Base-by-base conservation (phyloP, 192 early-diverging fungal genomes). In the Dissophora globulifera region DNA sequence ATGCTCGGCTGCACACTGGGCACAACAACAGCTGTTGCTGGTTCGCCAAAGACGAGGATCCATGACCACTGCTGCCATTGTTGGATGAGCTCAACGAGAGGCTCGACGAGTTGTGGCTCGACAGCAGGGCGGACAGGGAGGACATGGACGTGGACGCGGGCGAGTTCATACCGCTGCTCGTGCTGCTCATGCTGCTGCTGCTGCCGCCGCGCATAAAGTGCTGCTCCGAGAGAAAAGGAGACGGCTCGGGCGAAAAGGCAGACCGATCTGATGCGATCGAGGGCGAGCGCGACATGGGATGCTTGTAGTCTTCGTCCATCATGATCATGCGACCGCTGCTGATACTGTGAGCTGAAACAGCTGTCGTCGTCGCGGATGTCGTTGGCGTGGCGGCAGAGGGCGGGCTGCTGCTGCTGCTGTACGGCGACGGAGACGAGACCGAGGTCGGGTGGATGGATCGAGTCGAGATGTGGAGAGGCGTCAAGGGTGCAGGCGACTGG, bases 1-100 rank as follows among this genome's bases (percentile, higher is more conserved):
- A 76, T 46, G 63, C 64, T 2, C 63, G 63, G 35, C 63, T 60
- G 58, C 72, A 76, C 9, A 76, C 63, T 33, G 72, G 72, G 27
- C 72, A 71, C 15, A 65, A 27, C 49, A 75, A 20, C 43, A 75
- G 9, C 50, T 75, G 56, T 4, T n/a, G n/a, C n/a, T 50, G 20
- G 29, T 45, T 46, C n/a, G 26, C n/a, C 1, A 51, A 51, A 3
- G 31, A 42, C 22, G 52, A 47, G 33, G n/a, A n/a, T n/a, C n/a
- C n/a, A n/a, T n/a, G n/a, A n/a, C n/a, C n/a, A n/a, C n/a, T n/a
- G n/a, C n/a, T n/a, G n/a, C n/a, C n/a, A n/a, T n/a, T n/a, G 35
- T 13, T 38, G 35, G 7, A 9, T 13, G 35, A 6, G 35, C 35
- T 38, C 30, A 31, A 17, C 30, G 29, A 47, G 46, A 22, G 20